A percentile compares a stretch with the other conserved stretches of the same genome.
phyloP scores from a whole-genome alignment of 2,329 filamentous ascomycete species.

The Chaetothyriales sp. region DNA sequence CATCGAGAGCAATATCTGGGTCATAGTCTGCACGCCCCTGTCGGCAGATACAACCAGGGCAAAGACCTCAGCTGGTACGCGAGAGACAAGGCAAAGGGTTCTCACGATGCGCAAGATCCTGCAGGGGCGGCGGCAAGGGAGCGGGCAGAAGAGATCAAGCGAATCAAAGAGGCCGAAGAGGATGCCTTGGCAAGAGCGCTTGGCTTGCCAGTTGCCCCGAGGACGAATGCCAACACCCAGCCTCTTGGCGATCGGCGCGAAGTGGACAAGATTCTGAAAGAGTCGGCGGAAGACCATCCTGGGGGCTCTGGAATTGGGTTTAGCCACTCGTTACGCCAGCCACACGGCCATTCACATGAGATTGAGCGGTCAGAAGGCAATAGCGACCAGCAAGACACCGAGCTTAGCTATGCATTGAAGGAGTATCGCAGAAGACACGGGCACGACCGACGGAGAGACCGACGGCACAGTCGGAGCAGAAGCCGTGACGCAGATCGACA shows the following conservation, averaged over 20 bases:
- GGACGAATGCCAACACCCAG: conserved; percentile 46
- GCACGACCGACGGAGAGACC: conserved; percentile 13
- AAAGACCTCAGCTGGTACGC: conserved; percentile 52
- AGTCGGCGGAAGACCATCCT: conserved; percentile 22
- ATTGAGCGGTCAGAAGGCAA: conserved; percentile 20
- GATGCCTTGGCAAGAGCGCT: conserved; percentile 76
- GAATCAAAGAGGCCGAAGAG: conserved; percentile 81
- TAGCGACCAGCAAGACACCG: conserved; percentile 13
- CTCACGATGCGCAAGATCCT: conserved; percentile 31
- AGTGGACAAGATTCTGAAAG: conserved; percentile 40
- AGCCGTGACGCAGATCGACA: conserved; percentile 15
- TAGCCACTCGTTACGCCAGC: conserved; percentile 2
- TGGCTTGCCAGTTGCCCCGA: conserved; percentile 57
- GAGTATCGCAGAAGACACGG: conserved; percentile 25
- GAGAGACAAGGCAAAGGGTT: background rate
- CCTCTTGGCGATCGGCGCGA: conserved; percentile 47
- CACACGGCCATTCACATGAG: conserved; percentile 13
- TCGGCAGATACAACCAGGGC: conserved; percentile 81
- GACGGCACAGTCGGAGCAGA: conserved; percentile 20
- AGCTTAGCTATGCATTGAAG: conserved; percentile 17
- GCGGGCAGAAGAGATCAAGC: conserved; percentile 62
- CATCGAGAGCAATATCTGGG: conserved; percentile 88
- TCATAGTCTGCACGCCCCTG: conserved; percentile 81
- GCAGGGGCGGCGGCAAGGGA: conserved; percentile 47
- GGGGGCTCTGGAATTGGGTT: conserved; percentile 23